Evolutionary conservation across 495 filamentous ascomycete species (phyloP), one percentile per base, ranked within the genome.

Genomic region (Thermothielavioides terrestris): DNA sequence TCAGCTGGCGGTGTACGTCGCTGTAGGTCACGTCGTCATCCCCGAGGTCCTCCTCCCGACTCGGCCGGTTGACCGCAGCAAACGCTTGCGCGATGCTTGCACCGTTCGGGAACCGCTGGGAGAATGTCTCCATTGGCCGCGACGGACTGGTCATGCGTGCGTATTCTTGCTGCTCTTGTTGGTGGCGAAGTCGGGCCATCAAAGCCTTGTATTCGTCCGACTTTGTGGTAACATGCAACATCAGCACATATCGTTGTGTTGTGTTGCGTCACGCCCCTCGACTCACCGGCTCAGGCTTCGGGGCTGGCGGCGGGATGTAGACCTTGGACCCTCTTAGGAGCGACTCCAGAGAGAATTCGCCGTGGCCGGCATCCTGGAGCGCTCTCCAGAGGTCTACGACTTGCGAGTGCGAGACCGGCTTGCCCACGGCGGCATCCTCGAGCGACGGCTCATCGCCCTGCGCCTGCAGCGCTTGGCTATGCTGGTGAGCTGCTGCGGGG

Each of bases 121-220:
- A 60, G 50, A 81, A 83, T 20, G 77, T 73, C 56, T 84, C 79
- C 41, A 62, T 56, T 1, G 64, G 66, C n/a, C 68, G 71, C 47
- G 63, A 68, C 49, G 82, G 79, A 49, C 79, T 76, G 40, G 83
- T 66, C 75, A 95, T 84, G 52, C 82, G 78, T 46, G 85, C 77
- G 69, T 97, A 98, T 10, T 77, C 75, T 42, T 83, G 79, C 56
- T 80, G 70, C 69, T 97, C 89, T 59, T 85, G 82, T 57, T 89
- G 81, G 38, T 75, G 75, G 37, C 88, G 86, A 20, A 98, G 82
- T 15, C 84, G 78, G 2, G 80, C 77, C 91, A 97, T 98, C 3
- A 92, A 68, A 7, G 81, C 86, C 67, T 90, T 87, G 69, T 92
- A 97, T 73, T 94, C 88, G 7, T 84, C 70, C 10, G 78, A 85